Base-by-base conservation (phyloP, 164 flowering plant genomes). In the Tetrastigma voinierianum region DNA sequence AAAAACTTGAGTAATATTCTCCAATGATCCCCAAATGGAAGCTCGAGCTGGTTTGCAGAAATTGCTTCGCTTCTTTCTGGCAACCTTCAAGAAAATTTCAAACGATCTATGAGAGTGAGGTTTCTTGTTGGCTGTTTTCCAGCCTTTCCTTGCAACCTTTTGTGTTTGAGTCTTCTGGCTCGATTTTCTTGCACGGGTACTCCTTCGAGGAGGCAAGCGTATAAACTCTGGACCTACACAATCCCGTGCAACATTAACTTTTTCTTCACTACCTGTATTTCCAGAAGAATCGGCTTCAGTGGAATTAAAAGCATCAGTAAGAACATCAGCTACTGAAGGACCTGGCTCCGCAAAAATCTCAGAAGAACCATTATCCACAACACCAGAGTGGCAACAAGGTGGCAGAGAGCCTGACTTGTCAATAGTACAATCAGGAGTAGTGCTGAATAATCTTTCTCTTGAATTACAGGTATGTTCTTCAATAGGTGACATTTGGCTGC, bases 31-130 rank as follows among this genome's bases (percentile, higher is more conserved):
- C 98, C 96, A 92, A 25, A 16, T 45, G 54, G 87, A 83, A 46
- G 86, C 69, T 25, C 91, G 87, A 64, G 82, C 82, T 17, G 69
- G 78, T 75, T 80, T 88, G 67, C 83, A 67, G 13, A 68, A 44
- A 68, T 62, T 76, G 67, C 90, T 92, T 78, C 98, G 79, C 74
- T 78, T 88, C 77, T 67, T 74, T 76, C 81, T 82, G 15, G 76
- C 62, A 44, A 61, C 63, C 65, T 73, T 61, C 25, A 70, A 73
- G 21, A 70, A 66, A 47, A 73, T 59, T 46, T 67, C 73, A 56
- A 61, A 14, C 12, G 66, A 43, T 46, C 61, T 45, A 45, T 46
- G 19, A 51, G 74, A 15, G 19, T 44, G 11, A 24, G 47, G 63
- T 59, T 51, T 66, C 18, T 51, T 72, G 24, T 64, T 77, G 45